Percentiles rank a stretch among this genome's conserved stretches.
phyloP scores from a whole-genome alignment of 495 filamentous ascomycete species.

The Penicillium argentinense region DNA sequence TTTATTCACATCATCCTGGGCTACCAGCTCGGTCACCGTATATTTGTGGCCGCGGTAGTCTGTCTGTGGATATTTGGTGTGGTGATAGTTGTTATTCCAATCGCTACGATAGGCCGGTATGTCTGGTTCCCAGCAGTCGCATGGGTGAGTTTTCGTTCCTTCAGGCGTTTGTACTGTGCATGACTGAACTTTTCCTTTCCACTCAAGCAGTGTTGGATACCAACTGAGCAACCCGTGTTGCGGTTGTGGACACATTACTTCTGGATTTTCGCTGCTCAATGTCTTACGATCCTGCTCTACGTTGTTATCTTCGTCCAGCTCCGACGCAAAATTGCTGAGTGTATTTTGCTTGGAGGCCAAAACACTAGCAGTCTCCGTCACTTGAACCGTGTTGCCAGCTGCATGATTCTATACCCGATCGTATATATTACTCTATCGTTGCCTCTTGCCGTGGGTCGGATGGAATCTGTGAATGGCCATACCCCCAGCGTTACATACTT shows the following conservation, averaged over 20 bases:
- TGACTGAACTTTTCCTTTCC: conserved; percentile 5
- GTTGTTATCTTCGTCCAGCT: conserved; percentile 57
- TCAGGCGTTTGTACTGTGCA: neutral
- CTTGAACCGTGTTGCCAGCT: conserved; percentile 41
- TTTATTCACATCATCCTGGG: conserved; percentile 57
- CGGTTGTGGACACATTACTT: conserved; percentile 70
- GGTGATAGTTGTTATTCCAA: conserved; percentile 50
- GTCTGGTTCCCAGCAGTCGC: conserved; percentile 56
- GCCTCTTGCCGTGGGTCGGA: conserved; percentile 62
- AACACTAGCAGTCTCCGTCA: conserved; percentile 21
- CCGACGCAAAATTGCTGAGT: conserved; percentile 35
- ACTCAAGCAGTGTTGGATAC: conserved; percentile 63
- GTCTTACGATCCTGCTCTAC: conserved; percentile 59
- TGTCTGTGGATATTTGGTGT: conserved; percentile 56
- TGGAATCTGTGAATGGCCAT: conserved; percentile 55
- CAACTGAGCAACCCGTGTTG: conserved; percentile 49
- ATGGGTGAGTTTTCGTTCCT: conserved; percentile 48
- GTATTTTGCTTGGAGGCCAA: conserved; percentile 22
- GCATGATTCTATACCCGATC: conserved; percentile 69
- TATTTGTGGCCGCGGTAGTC: conserved; percentile 46
- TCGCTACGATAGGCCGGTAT: conserved; percentile 48
- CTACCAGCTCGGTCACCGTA: conserved; percentile 48
- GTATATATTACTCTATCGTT: conserved; percentile 65
- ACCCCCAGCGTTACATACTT: conserved; percentile 56
- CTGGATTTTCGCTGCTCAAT: conserved; percentile 66